Conservation (phyloP, 1,139 yeast genomes). For the Taphrina deformans region DNA sequence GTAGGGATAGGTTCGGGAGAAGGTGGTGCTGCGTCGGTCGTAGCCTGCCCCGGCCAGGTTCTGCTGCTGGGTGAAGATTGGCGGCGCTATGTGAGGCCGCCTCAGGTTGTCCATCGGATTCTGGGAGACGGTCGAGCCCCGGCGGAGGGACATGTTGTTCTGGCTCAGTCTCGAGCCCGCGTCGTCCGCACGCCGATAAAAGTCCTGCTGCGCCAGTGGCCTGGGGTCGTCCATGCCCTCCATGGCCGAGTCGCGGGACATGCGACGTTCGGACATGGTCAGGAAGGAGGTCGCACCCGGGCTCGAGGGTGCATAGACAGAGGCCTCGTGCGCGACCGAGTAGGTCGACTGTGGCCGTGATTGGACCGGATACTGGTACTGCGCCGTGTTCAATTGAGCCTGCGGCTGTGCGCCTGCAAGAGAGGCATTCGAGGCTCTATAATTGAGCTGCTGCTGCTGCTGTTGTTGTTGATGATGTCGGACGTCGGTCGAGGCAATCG, state of each 20-base stretch:
- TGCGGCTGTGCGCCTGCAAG: conserved; percentile 16
- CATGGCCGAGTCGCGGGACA: conserved; percentile 30
- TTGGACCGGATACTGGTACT: conserved; percentile 15
- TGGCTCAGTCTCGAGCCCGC: conserved; percentile 25
- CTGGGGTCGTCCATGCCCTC: conserved; percentile 31
- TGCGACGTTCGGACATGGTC: conserved; percentile 32
- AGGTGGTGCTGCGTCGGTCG: conserved; percentile 21
- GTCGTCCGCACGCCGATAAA: conserved; percentile 22
- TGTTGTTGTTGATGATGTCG: neutral
- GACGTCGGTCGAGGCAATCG: neutral
- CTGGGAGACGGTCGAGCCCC: conserved; percentile 29
- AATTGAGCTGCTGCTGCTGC: conserved; percentile 11
- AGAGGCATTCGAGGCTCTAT: conserved; percentile 19
- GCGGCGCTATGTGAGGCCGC: conserved; percentile 32
- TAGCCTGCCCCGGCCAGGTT: neutral
- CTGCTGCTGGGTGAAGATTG: conserved; percentile 28
- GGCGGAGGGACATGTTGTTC: conserved; percentile 20
- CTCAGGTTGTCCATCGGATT: conserved; percentile 27
- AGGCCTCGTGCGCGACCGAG: conserved; percentile 17
- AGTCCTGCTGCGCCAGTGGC: conserved; percentile 15
- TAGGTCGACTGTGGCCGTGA: conserved; percentile 31
- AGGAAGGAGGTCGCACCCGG: conserved; percentile 31
- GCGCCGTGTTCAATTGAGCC: neutral
- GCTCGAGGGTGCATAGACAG: conserved; percentile 25
- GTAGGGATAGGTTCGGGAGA: conserved; percentile 48